Base-by-base conservation (phyloP, 768 basidiomycete genomes). In the Candolleomyces aberdarensis region DNA sequence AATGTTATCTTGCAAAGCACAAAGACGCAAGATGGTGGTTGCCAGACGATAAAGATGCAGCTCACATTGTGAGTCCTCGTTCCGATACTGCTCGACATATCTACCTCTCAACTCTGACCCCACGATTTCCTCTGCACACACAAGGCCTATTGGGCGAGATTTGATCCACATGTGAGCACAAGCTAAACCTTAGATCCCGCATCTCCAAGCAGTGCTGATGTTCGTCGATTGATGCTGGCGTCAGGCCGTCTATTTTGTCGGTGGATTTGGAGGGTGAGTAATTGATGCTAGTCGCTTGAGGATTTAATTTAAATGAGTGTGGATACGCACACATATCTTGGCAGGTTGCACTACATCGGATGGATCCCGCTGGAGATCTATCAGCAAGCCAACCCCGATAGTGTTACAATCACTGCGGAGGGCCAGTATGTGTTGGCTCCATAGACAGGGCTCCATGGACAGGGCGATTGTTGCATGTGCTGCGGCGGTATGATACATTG, bases 101-200 rank as follows among this genome's bases (percentile, higher is more conserved):
- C 8, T 57, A 39, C 32, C 14, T 39, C 40, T 50, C 46, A 8
- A 29, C 11, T 29, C 36, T 47, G 40, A 22, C 22, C 40, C 44
- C 19, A 43, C 62, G 22, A 59, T 58, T 19, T 36, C 40, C 19
- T 20, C n/a, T 31, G 56, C 32, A 57, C 26, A 41, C 4, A 3
- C 31, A 83, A 26, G 81, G 75, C 81, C 13, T 82, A 81, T 62
- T 84, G 83, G 83, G 81, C 82, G 53, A 72, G 79, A 17, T 83
- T 83, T 67, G 82, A 84, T 65, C 81, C 82, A 26, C 76, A 80
- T 58, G 82, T 82, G 64, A 67, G 80, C 36, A 36, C 36, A 36
- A 36, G 1, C 36, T 36, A 36, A 36, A 36, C 36, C 11, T 36
- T 70, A 19, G 17, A 36, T 40, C 17, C 17, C 15, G 22, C 19